Percentiles rank a stretch among this genome's conserved stretches.
Evolutionary conservation across 768 basidiomycete genomes (phyloP).

Genomic region (Rubroboletus satanas): DNA sequence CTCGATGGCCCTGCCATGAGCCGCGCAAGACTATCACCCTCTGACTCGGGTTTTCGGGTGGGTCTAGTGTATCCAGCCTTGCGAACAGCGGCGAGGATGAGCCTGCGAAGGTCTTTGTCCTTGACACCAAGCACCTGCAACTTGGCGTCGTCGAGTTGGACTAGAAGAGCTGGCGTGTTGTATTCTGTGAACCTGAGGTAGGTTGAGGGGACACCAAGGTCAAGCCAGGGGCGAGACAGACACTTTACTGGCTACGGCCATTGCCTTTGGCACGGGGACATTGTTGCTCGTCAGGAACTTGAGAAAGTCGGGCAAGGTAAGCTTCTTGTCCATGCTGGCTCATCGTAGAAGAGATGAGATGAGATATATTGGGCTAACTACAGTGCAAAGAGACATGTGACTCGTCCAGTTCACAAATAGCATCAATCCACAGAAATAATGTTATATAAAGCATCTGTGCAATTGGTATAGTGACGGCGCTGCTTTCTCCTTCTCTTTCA

Average conservation of each 20-base stretch:
- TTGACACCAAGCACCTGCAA: conserved; percentile 56
- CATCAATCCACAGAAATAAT: conserved; percentile 9
- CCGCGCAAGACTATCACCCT: not conserved
- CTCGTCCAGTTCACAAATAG: not conserved
- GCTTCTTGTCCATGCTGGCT: conserved; percentile 35
- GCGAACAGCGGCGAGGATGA: conserved; percentile 54
- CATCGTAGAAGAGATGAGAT: not conserved
- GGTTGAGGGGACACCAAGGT: conserved; percentile 6
- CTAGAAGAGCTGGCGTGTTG: conserved; percentile 57
- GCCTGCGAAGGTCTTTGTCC: conserved; percentile 61
- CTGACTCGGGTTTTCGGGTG: conserved; percentile 17
- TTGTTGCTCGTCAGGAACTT: conserved; percentile 58
- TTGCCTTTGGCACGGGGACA: conserved; percentile 61
- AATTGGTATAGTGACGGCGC: conserved; percentile 21
- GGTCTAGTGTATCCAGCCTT: conserved; percentile 54
- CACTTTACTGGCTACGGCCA: conserved; percentile 69
- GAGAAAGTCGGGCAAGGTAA: conserved; percentile 63
- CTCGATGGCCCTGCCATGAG: conserved; percentile 5
- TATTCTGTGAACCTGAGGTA: conserved; percentile 62
- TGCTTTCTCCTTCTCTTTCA: conserved; percentile 10
- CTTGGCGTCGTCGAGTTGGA: conserved; percentile 55
- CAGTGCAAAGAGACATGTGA: not conserved
- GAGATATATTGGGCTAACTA: too few species aligned
- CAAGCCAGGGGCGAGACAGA: conserved; percentile 28
- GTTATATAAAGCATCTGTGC: not conserved